These are phyloP conservation scores for Daldinia decipiens DNA, from an alignment of 495 filamentous ascomycete genomes.

Conservation along the genomic window DNA sequence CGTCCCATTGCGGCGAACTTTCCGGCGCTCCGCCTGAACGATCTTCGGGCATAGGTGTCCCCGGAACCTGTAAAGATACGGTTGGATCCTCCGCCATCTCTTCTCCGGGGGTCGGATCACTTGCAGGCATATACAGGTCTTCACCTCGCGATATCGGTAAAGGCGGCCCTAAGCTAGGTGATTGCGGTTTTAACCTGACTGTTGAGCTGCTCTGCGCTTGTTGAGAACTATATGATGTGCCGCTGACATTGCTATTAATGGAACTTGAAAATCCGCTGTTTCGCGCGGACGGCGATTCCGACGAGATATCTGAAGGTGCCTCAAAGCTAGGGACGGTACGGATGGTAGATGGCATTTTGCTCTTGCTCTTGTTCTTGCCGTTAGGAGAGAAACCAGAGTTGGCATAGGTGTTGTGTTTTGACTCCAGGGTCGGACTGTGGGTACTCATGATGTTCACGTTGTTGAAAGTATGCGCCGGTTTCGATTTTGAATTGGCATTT, in stretches of 20 bases:
- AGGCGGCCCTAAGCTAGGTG: constrained; percentile 31
- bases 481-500: constrained; percentile 35
- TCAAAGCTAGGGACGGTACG: constrained; percentile 60
- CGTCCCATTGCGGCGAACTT: constrained; percentile 67
- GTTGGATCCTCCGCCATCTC: constrained; percentile 32
- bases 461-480: constrained; percentile 50
- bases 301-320: constrained; percentile 48
- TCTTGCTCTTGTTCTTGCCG: constrained; percentile 26
- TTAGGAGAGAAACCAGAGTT: constrained; percentile 28
- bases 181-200: constrained; percentile 47
- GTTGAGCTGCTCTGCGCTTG: constrained; percentile 42
- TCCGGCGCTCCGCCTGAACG: constrained; percentile 27
- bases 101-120: constrained; percentile 28
- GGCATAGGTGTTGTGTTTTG: constrained; percentile 32
- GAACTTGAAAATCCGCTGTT: constrained; percentile 62
- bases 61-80: constrained; percentile 37
- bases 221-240: constrained; percentile 51
- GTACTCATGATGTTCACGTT: constrained; percentile 51
- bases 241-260: constrained; percentile 57
- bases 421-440: constrained; percentile 31
- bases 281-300: constrained; percentile 47
- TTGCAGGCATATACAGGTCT: constrained; percentile 34
- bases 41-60: constrained; percentile 50
- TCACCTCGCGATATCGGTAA: constrained; percentile 30
- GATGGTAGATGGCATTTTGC: constrained; percentile 54